Base-by-base conservation (phyloP, 2,329 filamentous ascomycete genomes). In the Alternaria conjuncta region DNA sequence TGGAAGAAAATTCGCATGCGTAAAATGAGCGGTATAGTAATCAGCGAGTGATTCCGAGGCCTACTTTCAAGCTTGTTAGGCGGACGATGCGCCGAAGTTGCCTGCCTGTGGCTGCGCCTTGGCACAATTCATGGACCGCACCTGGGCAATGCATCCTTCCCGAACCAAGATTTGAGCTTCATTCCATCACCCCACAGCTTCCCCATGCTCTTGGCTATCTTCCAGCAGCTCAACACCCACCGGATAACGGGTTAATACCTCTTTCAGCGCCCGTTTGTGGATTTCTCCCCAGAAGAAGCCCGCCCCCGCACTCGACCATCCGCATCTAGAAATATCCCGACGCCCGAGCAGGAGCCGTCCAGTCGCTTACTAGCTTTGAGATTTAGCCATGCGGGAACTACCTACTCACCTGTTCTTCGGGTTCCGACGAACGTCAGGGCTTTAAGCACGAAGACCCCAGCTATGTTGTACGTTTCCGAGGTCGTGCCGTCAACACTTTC, bases 301-400 rank as follows among this genome's bases (percentile, higher is more conserved):
- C 47, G 23, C 41, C 71, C 75, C 75, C 75, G 72, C 73, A 71
- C 65, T 55, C n/a, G 9, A 45, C 63, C 67, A 70, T 30, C 67
- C 66, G 28, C 41, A 70, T 61, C 5, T 6, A 60, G 70, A 45
- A 73, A 69, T 76, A 20, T 9, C 43, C 75, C 75, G 75, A 69
- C 69, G 75, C 70, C 73, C 72, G 70, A 18, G 15, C 55, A 60
- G 32, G 58, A 60, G 23, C 49, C 45, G 63, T 30, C 44, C 53
- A 65, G 50, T 66, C 66, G 62, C 41, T 61, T 64, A 54, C 44
- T 61, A 65, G 55, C 59, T 54, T 57, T 57, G 55, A 60, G 65
- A 67, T 71, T 60, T 49, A 63, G 25, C 28, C 30, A 61, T 53
- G 53, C 50, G 55, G 53, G 61, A 55, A 55, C 60, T 75, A 74